A percentile compares a stretch with the other conserved stretches of the same genome.
These are phyloP conservation scores for Pharnaceum exiguum DNA, from an alignment of 148 eudicot genomes.

Conservation along the genomic window DNA sequence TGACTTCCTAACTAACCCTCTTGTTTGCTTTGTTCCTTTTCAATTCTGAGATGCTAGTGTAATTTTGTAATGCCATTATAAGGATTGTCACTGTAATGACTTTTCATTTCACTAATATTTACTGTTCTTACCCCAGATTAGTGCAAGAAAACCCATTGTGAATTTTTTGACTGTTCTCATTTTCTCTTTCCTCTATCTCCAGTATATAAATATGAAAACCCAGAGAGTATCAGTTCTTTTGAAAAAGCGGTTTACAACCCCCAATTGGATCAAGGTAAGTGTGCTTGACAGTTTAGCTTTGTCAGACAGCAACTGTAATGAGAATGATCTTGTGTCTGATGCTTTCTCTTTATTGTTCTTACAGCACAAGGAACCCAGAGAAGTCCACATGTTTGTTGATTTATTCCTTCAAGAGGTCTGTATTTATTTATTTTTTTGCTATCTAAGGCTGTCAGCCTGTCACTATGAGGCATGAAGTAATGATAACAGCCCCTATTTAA, in stretches of 20 bases:
- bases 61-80: too few species aligned
- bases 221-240: conserved; percentile 81
- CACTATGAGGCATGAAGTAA: not conserved
- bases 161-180: not conserved
- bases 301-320: not conserved
- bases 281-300: not conserved
- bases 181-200: conserved; percentile 12
- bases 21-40: not conserved
- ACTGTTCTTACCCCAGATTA: too few species aligned
- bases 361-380: conserved; percentile 99
- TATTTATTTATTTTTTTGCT: conserved; percentile 10
- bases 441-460: not conserved
- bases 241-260: conserved; percentile 83
- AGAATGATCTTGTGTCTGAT: conserved; percentile 2
- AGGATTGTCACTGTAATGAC: too few species aligned
- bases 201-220: conserved; percentile 88
- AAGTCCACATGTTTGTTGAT: conserved; percentile 98
- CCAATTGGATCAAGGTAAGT: conserved; percentile 96
- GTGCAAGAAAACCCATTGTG: too few species aligned
- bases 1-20: conserved; percentile 24
- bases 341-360: conserved; percentile 22
- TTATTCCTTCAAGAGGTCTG: conserved; percentile 90
- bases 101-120: not conserved
- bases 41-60: not conserved
- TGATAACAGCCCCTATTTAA: too few species aligned